Evolutionary conservation across 1,284 basidiomycete genomes (phyloP).

Genomic region (Apiotrichum akiyoshidainum): DNA sequence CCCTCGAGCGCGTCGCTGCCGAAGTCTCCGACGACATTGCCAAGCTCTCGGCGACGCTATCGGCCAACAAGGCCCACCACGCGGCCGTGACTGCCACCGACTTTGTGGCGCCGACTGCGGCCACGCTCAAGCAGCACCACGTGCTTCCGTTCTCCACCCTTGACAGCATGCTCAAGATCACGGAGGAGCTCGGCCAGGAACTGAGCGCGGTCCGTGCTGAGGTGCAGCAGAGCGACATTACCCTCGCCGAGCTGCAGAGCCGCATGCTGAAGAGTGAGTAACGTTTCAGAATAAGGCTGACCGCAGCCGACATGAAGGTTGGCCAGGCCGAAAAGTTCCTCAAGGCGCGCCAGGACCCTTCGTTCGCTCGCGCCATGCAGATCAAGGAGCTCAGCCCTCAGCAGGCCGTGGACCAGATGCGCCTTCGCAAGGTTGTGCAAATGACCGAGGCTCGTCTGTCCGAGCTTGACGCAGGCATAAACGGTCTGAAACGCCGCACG

Average conservation of each 20-base stretch:
- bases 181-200: conserved; percentile 30
- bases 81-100: conserved; percentile 20
- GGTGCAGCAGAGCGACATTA: conserved; percentile 34
- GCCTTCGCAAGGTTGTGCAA: conserved; percentile 50
- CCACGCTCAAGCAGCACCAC: conserved; percentile 28
- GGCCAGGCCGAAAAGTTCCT: conserved; percentile 53
- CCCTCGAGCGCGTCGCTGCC: conserved; percentile 44
- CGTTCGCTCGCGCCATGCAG: conserved; percentile 52
- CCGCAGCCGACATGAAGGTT: conserved; percentile 51
- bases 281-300: not conserved
- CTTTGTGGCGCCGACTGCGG: conserved; percentile 21
- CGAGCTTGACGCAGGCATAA: conserved; percentile 43
- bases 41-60: conserved; percentile 43
- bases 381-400: conserved; percentile 55
- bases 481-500: conserved; percentile 38
- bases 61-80: conserved; percentile 34
- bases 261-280: conserved; percentile 52
- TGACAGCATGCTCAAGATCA: conserved; percentile 29
- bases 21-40: conserved; percentile 46
- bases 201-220: conserved; percentile 31
- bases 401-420: conserved; percentile 53
- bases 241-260: conserved; percentile 52
- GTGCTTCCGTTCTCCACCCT: conserved; percentile 37
- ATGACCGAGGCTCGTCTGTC: conserved; percentile 49
- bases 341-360: conserved; percentile 53